A percentile compares a stretch with the other conserved stretches of the same genome.
phyloP scores from a whole-genome alignment of 2,329 filamentous ascomycete species.

The Colletotrichum cereale region DNA sequence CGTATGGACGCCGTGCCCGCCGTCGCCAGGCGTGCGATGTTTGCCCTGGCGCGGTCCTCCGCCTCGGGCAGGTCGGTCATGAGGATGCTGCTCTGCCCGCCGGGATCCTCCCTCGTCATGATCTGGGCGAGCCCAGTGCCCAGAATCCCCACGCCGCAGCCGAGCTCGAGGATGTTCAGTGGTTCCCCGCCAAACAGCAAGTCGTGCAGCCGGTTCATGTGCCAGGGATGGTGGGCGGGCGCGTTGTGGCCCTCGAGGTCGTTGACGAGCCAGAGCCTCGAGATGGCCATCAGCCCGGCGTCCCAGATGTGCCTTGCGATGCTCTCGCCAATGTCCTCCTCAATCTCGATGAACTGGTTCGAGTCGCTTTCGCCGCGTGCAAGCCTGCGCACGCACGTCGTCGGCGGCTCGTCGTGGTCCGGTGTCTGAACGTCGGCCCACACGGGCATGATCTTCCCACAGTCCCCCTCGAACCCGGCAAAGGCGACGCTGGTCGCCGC shows the following conservation, averaged over 20 bases:
- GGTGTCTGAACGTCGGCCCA: slow-evolving; percentile 51
- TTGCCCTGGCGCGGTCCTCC: slow-evolving; percentile 60
- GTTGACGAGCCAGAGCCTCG: slow-evolving; percentile 45
- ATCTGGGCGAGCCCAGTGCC: slow-evolving; percentile 61
- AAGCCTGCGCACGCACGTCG: slow-evolving; percentile 49
- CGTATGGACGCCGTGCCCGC: background rate
- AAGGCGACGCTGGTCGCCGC: slow-evolving; percentile 6
- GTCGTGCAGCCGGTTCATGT: slow-evolving; percentile 36
- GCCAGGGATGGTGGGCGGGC: slow-evolving; percentile 5
- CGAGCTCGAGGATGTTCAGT: slow-evolving; percentile 65
- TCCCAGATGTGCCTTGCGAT: slow-evolving; percentile 73
- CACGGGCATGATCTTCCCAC: slow-evolving; percentile 59
- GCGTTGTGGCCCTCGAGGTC: slow-evolving; percentile 28
- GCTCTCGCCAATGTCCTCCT: slow-evolving; percentile 70
- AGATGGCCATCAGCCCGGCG: slow-evolving; percentile 62
- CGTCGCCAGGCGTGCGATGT: slow-evolving; percentile 53
- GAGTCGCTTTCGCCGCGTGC: slow-evolving; percentile 44
- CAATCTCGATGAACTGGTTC: slow-evolving; percentile 54
- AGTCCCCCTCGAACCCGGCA: slow-evolving; percentile 34
- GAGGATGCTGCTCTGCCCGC: slow-evolving; percentile 53
- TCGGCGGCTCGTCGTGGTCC: slow-evolving; percentile 36
- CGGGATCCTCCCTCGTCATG: slow-evolving; percentile 45
- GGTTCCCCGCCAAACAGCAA: slow-evolving; percentile 45
- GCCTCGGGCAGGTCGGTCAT: slow-evolving; percentile 70
- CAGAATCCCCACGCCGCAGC: slow-evolving; percentile 68